A percentile compares a stretch with the other conserved stretches of the same genome.
These are phyloP conservation scores for Cenococcum geophilum DNA, from an alignment of 495 filamentous ascomycete genomes.

Conservation along the genomic window DNA sequence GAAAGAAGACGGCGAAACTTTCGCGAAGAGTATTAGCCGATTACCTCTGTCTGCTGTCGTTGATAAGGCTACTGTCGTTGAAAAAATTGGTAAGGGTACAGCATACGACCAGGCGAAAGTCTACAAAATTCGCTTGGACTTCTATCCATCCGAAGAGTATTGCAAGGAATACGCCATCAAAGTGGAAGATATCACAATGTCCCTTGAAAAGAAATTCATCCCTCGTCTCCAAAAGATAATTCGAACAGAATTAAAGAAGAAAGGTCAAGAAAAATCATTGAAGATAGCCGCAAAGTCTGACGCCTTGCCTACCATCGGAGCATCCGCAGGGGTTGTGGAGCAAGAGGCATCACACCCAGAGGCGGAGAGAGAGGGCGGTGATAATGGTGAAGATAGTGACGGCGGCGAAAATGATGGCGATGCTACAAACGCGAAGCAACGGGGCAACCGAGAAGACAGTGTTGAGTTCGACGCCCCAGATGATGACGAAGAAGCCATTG, in stretches of 20 bases:
- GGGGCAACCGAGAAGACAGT: conserved; percentile 66
- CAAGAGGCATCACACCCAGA: conserved; percentile 47
- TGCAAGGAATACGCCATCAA: conserved; percentile 74
- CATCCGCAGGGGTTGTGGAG: conserved; percentile 63
- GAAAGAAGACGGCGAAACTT: conserved; percentile 62
- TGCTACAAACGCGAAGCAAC: conserved; percentile 71
- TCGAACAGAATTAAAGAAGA: conserved; percentile 73
- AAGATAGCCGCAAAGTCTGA: conserved; percentile 48
- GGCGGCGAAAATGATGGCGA: conserved; percentile 79
- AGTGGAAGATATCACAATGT: conserved; percentile 63
- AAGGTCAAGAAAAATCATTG: conserved; percentile 56
- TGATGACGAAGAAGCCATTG: conserved; percentile 72
- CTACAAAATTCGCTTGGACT: conserved; percentile 71
- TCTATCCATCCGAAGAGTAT: conserved; percentile 84
- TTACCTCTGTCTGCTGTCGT: conserved; percentile 81
- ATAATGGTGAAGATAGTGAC: conserved; percentile 58
- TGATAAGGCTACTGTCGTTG: conserved; percentile 72
- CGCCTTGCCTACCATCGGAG: conserved; percentile 74
- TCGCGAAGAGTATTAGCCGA: conserved; percentile 88
- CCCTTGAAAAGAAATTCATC: conserved; percentile 76
- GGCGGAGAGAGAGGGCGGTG: conserved; percentile 41
- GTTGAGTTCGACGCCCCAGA: conserved; percentile 87
- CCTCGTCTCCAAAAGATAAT: conserved; percentile 60
- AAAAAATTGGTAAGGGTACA: conserved; percentile 62
- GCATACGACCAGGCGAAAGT: conserved; percentile 67